phyloP scores from a whole-genome alignment of 2,329 filamentous ascomycete genomes.

The Macrophomina phaseolina region DNA sequence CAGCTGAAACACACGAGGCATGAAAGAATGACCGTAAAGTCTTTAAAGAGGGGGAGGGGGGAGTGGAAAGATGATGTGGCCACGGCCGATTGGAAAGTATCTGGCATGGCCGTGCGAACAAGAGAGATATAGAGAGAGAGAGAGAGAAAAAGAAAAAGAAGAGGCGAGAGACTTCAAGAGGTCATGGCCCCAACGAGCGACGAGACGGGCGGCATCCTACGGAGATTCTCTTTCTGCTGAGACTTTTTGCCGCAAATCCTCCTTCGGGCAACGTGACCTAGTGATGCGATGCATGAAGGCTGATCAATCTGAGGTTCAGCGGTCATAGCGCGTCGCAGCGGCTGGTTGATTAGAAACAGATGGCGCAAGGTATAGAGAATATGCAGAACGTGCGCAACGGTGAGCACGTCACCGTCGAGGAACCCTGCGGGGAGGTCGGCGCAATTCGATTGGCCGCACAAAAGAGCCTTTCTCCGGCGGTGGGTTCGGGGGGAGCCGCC shows the following conservation, averaged over 20 bases:
- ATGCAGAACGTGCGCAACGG: neutral
- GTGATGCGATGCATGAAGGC: neutral
- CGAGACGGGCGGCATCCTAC: too few species aligned
- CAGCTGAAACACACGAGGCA: neutral
- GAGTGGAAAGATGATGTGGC: constrained; percentile 1
- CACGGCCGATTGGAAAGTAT: neutral
- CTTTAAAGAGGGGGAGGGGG: neutral
- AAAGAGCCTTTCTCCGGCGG: neutral
- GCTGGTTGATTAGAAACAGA: neutral
- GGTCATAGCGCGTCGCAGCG: neutral
- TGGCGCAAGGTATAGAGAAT: neutral
- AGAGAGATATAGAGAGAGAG: too few species aligned
- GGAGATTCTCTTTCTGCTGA: too few species aligned
- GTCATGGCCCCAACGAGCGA: too few species aligned
- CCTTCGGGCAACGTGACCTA: too few species aligned
- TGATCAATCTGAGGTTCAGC: neutral
- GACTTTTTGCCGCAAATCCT: too few species aligned
- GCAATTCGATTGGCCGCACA: neutral
- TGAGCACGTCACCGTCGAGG: constrained; percentile 1
- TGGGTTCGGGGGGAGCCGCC: neutral
- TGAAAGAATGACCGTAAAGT: constrained; percentile 11
- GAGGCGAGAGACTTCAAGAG: too few species aligned
- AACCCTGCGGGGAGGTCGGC: neutral
- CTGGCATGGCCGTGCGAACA: too few species aligned
- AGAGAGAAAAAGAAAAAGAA: too few species aligned